phyloP scores from a whole-genome alignment of 768 basidiomycete genomes.

The Podaxis carcinomalis region DNA sequence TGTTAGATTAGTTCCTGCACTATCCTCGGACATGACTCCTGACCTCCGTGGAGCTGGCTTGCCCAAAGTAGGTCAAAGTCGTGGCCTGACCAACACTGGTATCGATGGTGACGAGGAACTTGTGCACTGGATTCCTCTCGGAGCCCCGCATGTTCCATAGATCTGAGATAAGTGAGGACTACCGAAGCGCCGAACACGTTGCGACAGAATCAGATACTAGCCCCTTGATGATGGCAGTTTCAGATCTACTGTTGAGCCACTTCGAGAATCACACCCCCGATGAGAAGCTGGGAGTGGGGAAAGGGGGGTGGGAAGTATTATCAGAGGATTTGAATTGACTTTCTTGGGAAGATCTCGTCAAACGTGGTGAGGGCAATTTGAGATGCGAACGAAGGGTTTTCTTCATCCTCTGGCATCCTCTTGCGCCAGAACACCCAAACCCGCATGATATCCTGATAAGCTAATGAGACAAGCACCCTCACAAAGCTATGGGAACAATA shows the following conservation, averaged over 20 bases:
- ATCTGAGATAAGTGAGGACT: neutral
- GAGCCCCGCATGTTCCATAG: neutral
- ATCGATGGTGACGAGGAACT: too few species aligned
- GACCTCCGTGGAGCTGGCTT: too few species aligned
- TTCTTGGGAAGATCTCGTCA: neutral
- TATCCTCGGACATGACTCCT: too few species aligned
- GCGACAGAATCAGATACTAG: neutral
- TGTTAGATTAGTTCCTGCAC: too few species aligned
- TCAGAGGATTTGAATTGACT: neutral
- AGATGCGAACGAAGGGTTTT: neutral
- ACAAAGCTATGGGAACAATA: neutral
- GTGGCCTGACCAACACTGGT: too few species aligned
- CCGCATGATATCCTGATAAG: slow-evolving; percentile 4
- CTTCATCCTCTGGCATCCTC: slow-evolving; percentile 3
- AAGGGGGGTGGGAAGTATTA: neutral
- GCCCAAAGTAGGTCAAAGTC: too few species aligned
- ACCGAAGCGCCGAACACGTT: neutral
- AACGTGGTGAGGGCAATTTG: neutral
- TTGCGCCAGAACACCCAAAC: slow-evolving; percentile 10
- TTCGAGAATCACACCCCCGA: neutral
- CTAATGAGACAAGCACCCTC: neutral
- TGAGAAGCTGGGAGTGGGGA: neutral
- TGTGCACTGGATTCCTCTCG: neutral
- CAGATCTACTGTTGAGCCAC: neutral
- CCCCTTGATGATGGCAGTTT: neutral